phyloP scores from a whole-genome alignment of 768 basidiomycete species.

The Leccinum truebloodii region DNA sequence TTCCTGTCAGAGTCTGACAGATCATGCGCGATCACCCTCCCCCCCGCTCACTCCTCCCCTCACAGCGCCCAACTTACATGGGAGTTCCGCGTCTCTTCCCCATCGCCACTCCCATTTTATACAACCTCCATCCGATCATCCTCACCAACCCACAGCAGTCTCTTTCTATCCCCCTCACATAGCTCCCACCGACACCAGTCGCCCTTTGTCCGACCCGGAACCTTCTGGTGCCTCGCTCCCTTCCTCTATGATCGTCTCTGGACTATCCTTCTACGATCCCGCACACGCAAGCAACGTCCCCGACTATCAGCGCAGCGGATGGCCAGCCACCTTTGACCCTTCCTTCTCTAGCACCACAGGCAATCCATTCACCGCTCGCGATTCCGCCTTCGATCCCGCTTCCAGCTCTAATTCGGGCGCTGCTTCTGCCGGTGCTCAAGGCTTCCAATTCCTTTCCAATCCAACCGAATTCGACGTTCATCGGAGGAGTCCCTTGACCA shows the following conservation, averaged over 20 bases:
- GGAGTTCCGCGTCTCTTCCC: slow-evolving; percentile 4
- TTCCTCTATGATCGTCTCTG: slow-evolving; percentile 52
- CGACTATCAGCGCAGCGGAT: slow-evolving; percentile 45
- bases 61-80: slow-evolving; percentile 3
- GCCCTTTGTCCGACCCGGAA: slow-evolving; percentile 1
- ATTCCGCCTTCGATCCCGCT: not conserved
- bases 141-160: not conserved
- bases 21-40: slow-evolving; percentile 18
- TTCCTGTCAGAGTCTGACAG: slow-evolving; percentile 10
- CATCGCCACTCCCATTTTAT: slow-evolving; percentile 2
- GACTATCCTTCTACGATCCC: slow-evolving; percentile 55
- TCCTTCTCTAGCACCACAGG: slow-evolving; percentile 8
- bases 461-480: not conserved
- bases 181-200: not conserved
- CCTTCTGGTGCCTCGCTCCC: not conserved
- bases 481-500: not conserved
- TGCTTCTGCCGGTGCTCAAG: not conserved
- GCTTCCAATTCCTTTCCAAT: slow-evolving; percentile 3
- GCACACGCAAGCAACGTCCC: slow-evolving; percentile 35
- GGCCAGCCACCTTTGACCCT: slow-evolving; percentile 18
- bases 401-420: not conserved
- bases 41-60: not conserved
- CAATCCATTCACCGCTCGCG: not conserved
- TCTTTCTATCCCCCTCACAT: slow-evolving; percentile 6
- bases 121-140: slow-evolving; percentile 3